Base-by-base conservation (phyloP, 805 yeast species). In the Ogataea ganodermae region DNA sequence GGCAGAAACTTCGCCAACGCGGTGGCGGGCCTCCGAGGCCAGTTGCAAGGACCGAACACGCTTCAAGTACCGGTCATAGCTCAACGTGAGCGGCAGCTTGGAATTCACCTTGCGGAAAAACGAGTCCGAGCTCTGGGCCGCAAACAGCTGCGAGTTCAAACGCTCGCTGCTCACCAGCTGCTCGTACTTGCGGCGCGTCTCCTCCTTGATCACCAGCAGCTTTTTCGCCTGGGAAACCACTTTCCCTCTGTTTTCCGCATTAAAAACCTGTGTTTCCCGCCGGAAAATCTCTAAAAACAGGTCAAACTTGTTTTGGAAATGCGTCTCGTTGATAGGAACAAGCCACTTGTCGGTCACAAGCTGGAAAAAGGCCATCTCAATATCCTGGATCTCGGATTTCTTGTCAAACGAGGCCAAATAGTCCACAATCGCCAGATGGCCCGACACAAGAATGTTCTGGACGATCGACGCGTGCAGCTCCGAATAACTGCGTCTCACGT, bases 1-100 rank as follows among this genome's bases (percentile, higher is more conserved):
- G 0, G 94, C 74, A 0, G 95, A 74, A 2, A 86, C 65, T 6
- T 74, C 67, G 2, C 98, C 98, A 26, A 90, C 66, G 45, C 89
- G 75, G 38, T 85, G 83, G 24, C 75, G 72, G 12, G 84, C 86
- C 42, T 86, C 74, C 27, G 79, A 78, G 1, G 72, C 79, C 13
- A 94, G 72, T 55, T 86, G 86, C 37, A 70, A 64, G 9, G 86
- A 75, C 54, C 97, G 76, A 58, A 83, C 73, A 27, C 77, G 68
- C 59, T 89, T 84, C 43, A 86, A 73, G 56, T 78, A 90, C 55
- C 94, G 72, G 26, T 79, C 76, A 43, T 86, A 71, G 58, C 82
- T 84, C 59, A 89, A 72, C 0, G 83, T 72, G 21, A 89, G 63
- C 2, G 83, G 76, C 3, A 83, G 53, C 20, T 69, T 57, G 2